These are phyloP conservation scores for Mucor circinelloides DNA, from an alignment of 371 early-diverging fungal genomes.

Conservation along the genomic window DNA sequence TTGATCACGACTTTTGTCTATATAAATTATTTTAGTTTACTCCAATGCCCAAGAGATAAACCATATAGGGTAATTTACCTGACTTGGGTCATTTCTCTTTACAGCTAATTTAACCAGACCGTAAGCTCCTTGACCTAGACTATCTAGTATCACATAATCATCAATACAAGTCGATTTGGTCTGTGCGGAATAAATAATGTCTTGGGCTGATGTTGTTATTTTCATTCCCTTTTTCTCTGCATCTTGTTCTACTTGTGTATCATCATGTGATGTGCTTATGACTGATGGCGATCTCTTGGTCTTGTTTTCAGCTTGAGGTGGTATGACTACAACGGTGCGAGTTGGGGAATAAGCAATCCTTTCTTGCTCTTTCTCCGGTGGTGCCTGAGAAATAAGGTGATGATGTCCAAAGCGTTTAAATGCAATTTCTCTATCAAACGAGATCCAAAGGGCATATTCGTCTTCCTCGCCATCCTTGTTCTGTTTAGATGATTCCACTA, in stretches of 20 bases:
- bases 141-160: slow-evolving; percentile 64
- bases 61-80: slow-evolving; percentile 11
- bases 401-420: slow-evolving; percentile 50
- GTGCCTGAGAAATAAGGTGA: slow-evolving; percentile 9
- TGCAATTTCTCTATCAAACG: slow-evolving; percentile 63
- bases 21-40: background rate
- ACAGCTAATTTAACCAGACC: slow-evolving; percentile 68
- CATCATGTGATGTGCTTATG: slow-evolving; percentile 19
- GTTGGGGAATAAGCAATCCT: background rate
- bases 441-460: slow-evolving; percentile 69
- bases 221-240: background rate
- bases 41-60: background rate
- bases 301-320: background rate
- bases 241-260: background rate
- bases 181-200: slow-evolving; percentile 46
- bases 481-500: slow-evolving; percentile 28
- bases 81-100: slow-evolving; percentile 45
- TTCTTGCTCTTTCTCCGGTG: background rate
- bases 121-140: slow-evolving; percentile 76
- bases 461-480: slow-evolving; percentile 34
- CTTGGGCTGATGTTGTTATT: slow-evolving; percentile 4
- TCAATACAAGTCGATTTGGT: slow-evolving; percentile 47
- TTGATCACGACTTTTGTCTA: slow-evolving; percentile 72
- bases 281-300: slow-evolving; percentile 10
- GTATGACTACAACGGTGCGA: background rate